Evolutionary conservation across 2,329 filamentous ascomycete genomes (phyloP).

Genomic region (Cryphonectria radicalis): DNA sequence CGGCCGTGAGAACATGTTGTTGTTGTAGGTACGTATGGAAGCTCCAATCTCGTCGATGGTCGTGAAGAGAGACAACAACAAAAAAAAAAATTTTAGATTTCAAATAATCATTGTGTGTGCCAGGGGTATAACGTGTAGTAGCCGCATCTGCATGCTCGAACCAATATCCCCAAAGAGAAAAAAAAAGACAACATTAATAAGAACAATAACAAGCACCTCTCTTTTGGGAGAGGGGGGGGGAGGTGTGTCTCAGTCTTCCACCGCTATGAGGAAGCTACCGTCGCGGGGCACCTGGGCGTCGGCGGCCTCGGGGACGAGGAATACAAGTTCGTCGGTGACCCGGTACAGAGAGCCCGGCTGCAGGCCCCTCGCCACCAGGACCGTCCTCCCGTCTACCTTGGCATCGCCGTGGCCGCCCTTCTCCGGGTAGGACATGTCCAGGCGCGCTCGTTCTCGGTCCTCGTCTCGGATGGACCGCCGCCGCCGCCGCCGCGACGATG

Average conservation of each 20-base stretch:
- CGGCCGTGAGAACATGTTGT: neutral
- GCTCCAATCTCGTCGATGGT: neutral
- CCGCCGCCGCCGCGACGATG: neutral
- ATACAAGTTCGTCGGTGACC: neutral
- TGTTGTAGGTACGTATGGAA: neutral
- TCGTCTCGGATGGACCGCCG: neutral
- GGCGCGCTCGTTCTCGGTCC: neutral
- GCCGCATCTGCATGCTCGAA: neutral
- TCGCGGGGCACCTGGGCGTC: neutral
- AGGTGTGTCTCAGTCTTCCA: neutral
- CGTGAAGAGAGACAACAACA: too few species aligned
- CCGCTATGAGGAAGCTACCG: neutral
- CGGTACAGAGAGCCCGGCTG: neutral
- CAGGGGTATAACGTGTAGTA: neutral
- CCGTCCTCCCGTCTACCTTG: neutral
- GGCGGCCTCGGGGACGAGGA: slow-evolving; percentile 1
- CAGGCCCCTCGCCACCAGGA: neutral
- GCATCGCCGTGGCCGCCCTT: neutral
- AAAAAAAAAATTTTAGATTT: too few species aligned
- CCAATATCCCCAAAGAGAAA: neutral
- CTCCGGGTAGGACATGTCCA: neutral
- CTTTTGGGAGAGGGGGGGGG: neutral
- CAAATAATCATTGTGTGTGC: too few species aligned
- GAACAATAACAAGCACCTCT: neutral
- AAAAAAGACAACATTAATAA: neutral